phyloP scores from a whole-genome alignment of 1,284 basidiomycete genomes.

The Ustilago hordei region DNA sequence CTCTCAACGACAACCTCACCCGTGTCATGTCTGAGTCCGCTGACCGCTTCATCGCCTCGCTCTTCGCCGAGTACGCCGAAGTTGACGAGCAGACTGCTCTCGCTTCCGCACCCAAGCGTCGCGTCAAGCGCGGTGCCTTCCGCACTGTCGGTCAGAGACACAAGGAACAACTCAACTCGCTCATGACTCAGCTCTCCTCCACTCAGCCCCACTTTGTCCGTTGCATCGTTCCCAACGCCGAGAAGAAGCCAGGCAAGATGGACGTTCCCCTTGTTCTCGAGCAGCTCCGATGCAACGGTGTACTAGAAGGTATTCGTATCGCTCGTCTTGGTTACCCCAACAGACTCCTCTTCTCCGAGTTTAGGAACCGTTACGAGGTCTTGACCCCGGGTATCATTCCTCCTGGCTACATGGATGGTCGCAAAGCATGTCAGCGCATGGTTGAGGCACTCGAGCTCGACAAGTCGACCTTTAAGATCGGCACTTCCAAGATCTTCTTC shows the following conservation, averaged over 20 bases:
- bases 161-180: conserved; percentile 91
- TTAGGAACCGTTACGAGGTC: conserved; percentile 95
- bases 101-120: conserved; percentile 73
- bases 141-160: conserved; percentile 94
- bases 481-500: conserved; percentile 98
- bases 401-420: conserved; percentile 94
- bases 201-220: conserved; percentile 99
- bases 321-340: conserved; percentile 98
- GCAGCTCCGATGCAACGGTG: conserved; percentile 97
- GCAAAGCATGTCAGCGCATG: conserved; percentile 93
- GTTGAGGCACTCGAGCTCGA: conserved; percentile 90
- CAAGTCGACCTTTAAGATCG: conserved; percentile 85
- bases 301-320: conserved; percentile 97
- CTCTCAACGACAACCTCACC: conserved; percentile 94
- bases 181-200: conserved; percentile 90
- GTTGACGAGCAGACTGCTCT: conserved; percentile 74
- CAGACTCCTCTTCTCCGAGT: conserved; percentile 94
- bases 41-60: conserved; percentile 82
- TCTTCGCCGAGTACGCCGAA: conserved; percentile 85
- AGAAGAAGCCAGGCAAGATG: conserved; percentile 91
- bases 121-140: conserved; percentile 96
- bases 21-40: conserved; percentile 86
- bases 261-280: conserved; percentile 95
- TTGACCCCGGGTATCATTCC: conserved; percentile 92
- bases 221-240: conserved; percentile 94